phyloP scores from a whole-genome alignment of 2,329 filamentous ascomycete species.

The Pestalotiopsis sp. region DNA sequence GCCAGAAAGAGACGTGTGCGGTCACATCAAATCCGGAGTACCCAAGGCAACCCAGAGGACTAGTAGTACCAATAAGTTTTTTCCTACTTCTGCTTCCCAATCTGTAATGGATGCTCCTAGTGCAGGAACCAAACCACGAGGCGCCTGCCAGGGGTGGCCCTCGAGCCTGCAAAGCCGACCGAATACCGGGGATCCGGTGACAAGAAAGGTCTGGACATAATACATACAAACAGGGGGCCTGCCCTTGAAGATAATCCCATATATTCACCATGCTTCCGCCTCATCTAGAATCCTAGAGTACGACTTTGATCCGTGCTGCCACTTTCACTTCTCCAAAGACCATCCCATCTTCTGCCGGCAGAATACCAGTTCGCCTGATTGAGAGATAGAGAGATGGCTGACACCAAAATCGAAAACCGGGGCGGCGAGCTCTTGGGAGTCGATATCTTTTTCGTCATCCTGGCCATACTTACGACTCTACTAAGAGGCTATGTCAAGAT shows the following conservation, averaged over 20 bases:
- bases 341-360: neutral
- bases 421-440: constrained; percentile 16
- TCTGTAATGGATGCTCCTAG: neutral
- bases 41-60: neutral
- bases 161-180: neutral
- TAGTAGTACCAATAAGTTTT: no score
- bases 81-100: neutral
- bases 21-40: neutral
- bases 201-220: neutral
- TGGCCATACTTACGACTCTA: constrained; percentile 13
- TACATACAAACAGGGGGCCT: neutral
- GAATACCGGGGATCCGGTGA: neutral
- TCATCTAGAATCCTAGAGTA: neutral
- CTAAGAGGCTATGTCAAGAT: constrained; percentile 17
- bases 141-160: neutral
- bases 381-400: constrained; percentile 4
- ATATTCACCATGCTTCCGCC: constrained; percentile 7
- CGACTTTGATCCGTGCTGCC: neutral
- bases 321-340: neutral
- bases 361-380: neutral
- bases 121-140: constrained; percentile 9
- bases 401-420: constrained; percentile 11
- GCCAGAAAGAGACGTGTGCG: neutral
- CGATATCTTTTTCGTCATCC: constrained; percentile 14
- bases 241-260: neutral